Percentiles rank a stretch among this genome's conserved stretches.
Conservation (phyloP, 2,329 filamentous ascomycete genomes). For the Cryphonectria japonica region DNA sequence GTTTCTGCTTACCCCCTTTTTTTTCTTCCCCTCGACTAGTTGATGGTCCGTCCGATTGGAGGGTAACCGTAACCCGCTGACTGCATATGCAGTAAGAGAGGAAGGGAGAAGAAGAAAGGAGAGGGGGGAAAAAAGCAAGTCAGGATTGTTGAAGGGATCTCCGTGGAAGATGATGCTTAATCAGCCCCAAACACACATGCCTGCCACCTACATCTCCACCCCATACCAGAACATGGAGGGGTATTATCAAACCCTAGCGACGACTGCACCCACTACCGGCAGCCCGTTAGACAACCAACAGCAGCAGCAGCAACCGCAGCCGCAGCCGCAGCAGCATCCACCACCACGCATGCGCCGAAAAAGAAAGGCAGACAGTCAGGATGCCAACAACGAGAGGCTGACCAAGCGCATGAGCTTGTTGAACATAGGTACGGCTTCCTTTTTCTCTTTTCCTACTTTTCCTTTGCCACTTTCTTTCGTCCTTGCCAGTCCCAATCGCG, state of each 20-base stretch:
- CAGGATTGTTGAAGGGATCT: neutral
- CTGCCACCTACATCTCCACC: conserved; percentile 27
- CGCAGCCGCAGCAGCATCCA: conserved; percentile 3
- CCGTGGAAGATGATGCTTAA: conserved; percentile 26
- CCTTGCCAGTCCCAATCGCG: no score
- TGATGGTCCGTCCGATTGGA: conserved; percentile 18
- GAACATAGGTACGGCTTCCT: conserved; percentile 69
- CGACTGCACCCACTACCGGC: conserved; percentile 23
- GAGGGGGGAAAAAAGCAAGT: neutral
- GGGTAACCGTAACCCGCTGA: neutral
- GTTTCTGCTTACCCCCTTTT: conserved; percentile 4
- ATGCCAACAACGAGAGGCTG: conserved; percentile 69
- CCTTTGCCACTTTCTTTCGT: neutral
- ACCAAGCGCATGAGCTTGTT: conserved; percentile 83
- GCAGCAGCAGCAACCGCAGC: conserved; percentile 21
- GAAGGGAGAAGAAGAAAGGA: neutral
- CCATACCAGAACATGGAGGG: conserved; percentile 10
- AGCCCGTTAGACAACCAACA: conserved; percentile 20
- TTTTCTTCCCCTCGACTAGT: neutral
- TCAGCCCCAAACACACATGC: conserved; percentile 14
- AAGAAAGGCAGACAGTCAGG: conserved; percentile 62
- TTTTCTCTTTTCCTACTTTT: neutral
- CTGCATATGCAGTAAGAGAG: neutral
- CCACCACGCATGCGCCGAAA: conserved; percentile 47
- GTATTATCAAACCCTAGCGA: conserved; percentile 24